Evolutionary conservation across 1,284 basidiomycete species (phyloP).

Genomic region (Tilletia horrida): DNA sequence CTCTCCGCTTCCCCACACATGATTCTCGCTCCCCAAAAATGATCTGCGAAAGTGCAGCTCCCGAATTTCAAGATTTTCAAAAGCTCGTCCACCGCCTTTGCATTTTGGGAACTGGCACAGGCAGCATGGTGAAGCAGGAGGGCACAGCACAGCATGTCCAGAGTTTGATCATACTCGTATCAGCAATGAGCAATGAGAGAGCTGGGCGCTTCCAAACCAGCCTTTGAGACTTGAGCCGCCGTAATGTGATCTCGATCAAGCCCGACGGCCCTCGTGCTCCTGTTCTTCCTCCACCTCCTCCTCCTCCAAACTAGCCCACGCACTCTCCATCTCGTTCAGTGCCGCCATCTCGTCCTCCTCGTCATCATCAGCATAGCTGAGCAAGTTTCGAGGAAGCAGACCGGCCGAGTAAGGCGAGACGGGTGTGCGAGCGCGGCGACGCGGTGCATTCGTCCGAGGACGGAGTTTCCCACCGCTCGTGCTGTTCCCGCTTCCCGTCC

Average conservation of each 20-base stretch:
- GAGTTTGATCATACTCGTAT: too few relatives aligned
- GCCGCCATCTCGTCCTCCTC: conserved; percentile 18
- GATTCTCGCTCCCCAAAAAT: too few relatives aligned
- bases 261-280: neutral
- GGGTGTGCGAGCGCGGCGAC: conserved; percentile 16
- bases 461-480: neutral
- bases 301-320: conserved; percentile 18
- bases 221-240: too few relatives aligned
- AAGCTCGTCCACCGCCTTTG: too few relatives aligned
- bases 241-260: neutral
- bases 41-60: too few relatives aligned
- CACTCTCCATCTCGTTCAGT: conserved; percentile 19
- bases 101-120: too few relatives aligned
- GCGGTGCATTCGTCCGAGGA: neutral
- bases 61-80: too few relatives aligned
- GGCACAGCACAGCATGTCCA: too few relatives aligned
- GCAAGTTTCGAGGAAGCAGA: conserved; percentile 27
- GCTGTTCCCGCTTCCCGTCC: neutral
- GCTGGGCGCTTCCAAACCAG: too few relatives aligned
- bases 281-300: conserved; percentile 5
- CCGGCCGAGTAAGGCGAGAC: conserved; percentile 29
- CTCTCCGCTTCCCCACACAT: too few relatives aligned
- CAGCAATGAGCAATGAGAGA: too few relatives aligned
- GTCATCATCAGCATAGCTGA: conserved; percentile 28
- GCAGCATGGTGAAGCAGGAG: too few relatives aligned